These are phyloP conservation scores for Afroboletus lepidellus DNA, from an alignment of 1,284 basidiomycete genomes.

Conservation along the genomic window DNA sequence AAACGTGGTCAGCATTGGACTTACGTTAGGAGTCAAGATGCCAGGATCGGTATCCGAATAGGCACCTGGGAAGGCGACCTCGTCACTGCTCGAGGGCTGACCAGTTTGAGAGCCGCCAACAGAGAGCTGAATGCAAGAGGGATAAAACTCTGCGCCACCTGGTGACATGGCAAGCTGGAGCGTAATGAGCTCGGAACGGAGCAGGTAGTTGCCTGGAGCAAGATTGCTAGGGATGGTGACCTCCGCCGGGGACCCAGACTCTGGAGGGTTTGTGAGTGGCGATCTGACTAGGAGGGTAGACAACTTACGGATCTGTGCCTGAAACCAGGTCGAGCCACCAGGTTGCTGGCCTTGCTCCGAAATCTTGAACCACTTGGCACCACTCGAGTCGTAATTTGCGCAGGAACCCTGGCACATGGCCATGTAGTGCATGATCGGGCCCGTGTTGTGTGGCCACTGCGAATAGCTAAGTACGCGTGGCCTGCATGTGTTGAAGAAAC, in stretches of 20 bases:
- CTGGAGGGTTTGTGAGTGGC: conserved; percentile 24
- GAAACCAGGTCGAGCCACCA: conserved; percentile 37
- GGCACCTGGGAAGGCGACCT: conserved; percentile 63
- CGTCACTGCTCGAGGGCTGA: conserved; percentile 40
- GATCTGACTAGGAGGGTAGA: not conserved
- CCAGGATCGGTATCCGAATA: conserved; percentile 63
- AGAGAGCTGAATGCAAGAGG: conserved; percentile 59
- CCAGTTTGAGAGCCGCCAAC: conserved; percentile 54
- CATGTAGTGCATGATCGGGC: conserved; percentile 41
- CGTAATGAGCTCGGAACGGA: conserved; percentile 71
- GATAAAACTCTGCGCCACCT: conserved; percentile 74
- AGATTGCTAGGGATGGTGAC: conserved; percentile 55
- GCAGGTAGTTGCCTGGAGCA: conserved; percentile 61
- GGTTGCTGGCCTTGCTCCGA: conserved; percentile 31
- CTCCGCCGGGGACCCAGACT: conserved; percentile 37
- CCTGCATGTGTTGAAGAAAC: not conserved
- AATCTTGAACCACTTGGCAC: conserved; percentile 41
- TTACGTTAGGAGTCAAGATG: conserved; percentile 49
- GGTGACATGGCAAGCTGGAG: conserved; percentile 52
- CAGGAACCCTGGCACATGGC: conserved; percentile 36
- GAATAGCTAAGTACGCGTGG: not conserved
- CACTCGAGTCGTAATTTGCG: conserved; percentile 28
- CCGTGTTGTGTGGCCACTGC: conserved; percentile 40
- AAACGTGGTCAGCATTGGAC: not conserved
- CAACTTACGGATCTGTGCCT: conserved; percentile 38